Percentiles rank a stretch among this genome's conserved stretches.
These are phyloP conservation scores for Colletotrichum echinochloae DNA, from an alignment of 2,329 filamentous ascomycete genomes.

Conservation along the genomic window DNA sequence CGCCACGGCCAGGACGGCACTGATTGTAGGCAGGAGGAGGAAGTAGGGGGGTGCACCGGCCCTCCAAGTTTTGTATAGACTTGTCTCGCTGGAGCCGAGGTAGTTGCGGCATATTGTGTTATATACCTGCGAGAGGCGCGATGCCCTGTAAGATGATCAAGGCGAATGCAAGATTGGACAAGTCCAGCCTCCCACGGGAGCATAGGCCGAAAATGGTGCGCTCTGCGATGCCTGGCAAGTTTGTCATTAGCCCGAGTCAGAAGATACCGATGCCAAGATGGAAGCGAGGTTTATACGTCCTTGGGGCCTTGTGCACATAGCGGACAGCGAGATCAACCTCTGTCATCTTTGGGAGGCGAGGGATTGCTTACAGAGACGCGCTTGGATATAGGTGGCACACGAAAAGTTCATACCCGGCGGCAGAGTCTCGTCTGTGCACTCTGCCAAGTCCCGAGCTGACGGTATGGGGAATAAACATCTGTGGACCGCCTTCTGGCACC, in stretches of 20 bases:
- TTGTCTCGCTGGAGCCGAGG: not conserved
- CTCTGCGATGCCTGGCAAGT: not conserved
- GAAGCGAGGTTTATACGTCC: not conserved
- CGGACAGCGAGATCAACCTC: not conserved
- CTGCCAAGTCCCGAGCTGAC: constrained; percentile 6
- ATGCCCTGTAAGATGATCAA: not conserved
- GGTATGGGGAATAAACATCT: constrained; percentile 7
- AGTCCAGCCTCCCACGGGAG: not conserved
- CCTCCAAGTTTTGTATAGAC: constrained; percentile 8
- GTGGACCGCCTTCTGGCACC: constrained; percentile 5
- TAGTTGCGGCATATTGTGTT: constrained; percentile 13
- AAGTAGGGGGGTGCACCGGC: not conserved
- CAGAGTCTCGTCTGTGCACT: not conserved
- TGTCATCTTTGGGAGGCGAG: not conserved
- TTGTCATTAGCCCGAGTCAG: constrained; percentile 4
- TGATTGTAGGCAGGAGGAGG: not conserved
- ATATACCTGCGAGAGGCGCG: not conserved
- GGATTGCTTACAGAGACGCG: not conserved
- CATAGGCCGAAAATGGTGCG: not conserved
- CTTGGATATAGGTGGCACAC: not conserved
- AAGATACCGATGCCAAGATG: not conserved
- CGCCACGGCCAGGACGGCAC: not conserved
- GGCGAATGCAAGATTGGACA: constrained; percentile 14
- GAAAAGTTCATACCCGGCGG: not conserved
- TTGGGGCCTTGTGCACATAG: not conserved